A percentile compares a stretch with the other conserved stretches of the same genome.
phyloP scores from a whole-genome alignment of 2,329 filamentous ascomycete genomes.

The Neospermospora avenae region DNA sequence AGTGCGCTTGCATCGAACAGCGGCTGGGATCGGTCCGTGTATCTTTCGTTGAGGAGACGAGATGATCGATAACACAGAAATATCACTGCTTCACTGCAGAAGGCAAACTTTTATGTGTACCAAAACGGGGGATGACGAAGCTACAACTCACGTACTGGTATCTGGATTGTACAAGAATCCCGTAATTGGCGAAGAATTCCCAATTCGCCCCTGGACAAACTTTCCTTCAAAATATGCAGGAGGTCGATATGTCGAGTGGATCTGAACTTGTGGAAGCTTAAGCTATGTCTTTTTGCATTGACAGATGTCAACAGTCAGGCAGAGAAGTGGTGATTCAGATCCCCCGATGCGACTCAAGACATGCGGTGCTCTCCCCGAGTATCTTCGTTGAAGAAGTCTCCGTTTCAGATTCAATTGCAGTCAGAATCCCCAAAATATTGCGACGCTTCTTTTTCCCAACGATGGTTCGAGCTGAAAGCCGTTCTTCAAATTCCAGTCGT shows the following conservation, averaged over 20 bases:
- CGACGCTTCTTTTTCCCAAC: background rate
- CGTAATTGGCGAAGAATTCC: constrained; percentile 4
- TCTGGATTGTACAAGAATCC: background rate
- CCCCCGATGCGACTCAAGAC: constrained; percentile 16
- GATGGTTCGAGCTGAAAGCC: constrained; percentile 4
- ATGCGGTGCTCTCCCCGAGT: background rate
- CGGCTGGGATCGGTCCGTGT: constrained; percentile 11
- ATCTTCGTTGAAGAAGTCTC: constrained; percentile 3
- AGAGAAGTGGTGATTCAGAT: constrained; percentile 14
- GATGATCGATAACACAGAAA: background rate
- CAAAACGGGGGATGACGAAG: constrained; percentile 1
- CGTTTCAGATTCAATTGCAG: background rate
- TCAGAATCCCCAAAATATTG: background rate
- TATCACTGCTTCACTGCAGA: background rate
- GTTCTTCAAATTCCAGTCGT: constrained; percentile 2
- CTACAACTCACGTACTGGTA: constrained; percentile 11
- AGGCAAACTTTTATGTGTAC: background rate
- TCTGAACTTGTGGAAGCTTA: constrained; percentile 17
- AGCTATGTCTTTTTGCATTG: constrained; percentile 22
- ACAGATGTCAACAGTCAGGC: constrained; percentile 23
- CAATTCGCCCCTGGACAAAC: constrained; percentile 8
- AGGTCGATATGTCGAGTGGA: constrained; percentile 13
- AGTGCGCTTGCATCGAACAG: constrained; percentile 24
- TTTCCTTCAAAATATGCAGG: constrained; percentile 22
- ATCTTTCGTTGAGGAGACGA: constrained; percentile 12